Evolutionary conservation across 2,329 filamentous ascomycete species (phyloP).

Genomic region (Beauveria bassiana): DNA sequence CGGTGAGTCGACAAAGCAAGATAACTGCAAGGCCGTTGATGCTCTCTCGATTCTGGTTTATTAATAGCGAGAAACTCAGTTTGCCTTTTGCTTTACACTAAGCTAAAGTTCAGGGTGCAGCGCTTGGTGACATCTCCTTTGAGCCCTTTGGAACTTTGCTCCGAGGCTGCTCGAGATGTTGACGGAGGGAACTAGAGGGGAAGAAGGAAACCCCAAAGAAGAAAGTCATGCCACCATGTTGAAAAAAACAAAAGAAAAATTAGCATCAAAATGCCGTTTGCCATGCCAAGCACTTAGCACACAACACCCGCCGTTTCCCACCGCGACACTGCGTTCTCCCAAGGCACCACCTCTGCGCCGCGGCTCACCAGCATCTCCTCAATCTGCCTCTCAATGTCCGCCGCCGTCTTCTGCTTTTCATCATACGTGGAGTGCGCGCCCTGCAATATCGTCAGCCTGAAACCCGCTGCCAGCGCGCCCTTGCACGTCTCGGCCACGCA

Average conservation of each 20-base stretch:
- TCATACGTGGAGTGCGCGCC: constrained; percentile 27
- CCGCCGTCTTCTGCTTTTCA: constrained; percentile 15
- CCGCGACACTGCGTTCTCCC: constrained; percentile 15
- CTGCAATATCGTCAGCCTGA: constrained; percentile 21
- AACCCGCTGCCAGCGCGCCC: constrained; percentile 21
- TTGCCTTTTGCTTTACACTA: not conserved
- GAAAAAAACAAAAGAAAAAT: no score
- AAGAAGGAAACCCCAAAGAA: no score
- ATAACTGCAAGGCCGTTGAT: no score
- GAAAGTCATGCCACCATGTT: no score
- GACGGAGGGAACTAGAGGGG: no score
- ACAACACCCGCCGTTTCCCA: constrained; percentile 10
- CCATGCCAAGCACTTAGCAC: not conserved
- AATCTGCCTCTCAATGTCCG: constrained; percentile 22
- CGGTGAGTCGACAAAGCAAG: not conserved
- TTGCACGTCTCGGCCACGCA: constrained; percentile 22
- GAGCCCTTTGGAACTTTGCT: not conserved
- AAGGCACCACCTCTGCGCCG: constrained; percentile 18
- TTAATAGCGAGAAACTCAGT: no score
- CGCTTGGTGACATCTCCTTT: not conserved
- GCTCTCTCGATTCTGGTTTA: not conserved
- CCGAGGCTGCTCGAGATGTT: no score
- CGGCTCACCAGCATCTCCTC: constrained; percentile 17
- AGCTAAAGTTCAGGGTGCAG: not conserved
- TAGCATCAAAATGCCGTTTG: not conserved